Evolutionary conservation across 2,329 filamentous ascomycete genomes (phyloP).

Genomic region (Claviceps monticola): DNA sequence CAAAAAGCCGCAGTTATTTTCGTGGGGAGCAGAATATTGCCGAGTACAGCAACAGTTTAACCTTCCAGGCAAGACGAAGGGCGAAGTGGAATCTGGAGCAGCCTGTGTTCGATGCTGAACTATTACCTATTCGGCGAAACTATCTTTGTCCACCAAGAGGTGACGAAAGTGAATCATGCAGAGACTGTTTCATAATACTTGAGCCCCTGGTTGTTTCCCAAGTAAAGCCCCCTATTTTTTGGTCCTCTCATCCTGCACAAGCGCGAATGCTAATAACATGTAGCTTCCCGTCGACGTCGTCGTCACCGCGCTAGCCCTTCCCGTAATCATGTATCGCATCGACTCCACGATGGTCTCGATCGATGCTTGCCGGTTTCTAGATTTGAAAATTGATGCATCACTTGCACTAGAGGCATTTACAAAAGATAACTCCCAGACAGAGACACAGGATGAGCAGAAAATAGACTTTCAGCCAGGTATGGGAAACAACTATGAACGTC

Average conservation of each 20-base stretch:
- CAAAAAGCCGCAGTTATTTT: slow-evolving; percentile 29
- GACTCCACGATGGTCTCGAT: slow-evolving; percentile 69
- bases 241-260: too few relatives aligned
- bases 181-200: slow-evolving; percentile 54
- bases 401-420: slow-evolving; percentile 82
- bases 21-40: slow-evolving; percentile 48
- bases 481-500: slow-evolving; percentile 86
- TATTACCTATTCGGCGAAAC: slow-evolving; percentile 68
- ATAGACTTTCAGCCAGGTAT: slow-evolving; percentile 71
- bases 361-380: slow-evolving; percentile 56
- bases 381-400: slow-evolving; percentile 48
- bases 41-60: slow-evolving; percentile 72
- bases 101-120: slow-evolving; percentile 64
- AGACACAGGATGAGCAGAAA: slow-evolving; percentile 53
- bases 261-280: not conserved
- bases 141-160: slow-evolving; percentile 56
- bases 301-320: slow-evolving; percentile 60
- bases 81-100: slow-evolving; percentile 51
- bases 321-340: slow-evolving; percentile 70
- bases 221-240: slow-evolving; percentile 31
- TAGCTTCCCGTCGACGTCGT: slow-evolving; percentile 59
- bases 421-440: slow-evolving; percentile 77
- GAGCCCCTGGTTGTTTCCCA: slow-evolving; percentile 65
- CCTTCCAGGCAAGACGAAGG: slow-evolving; percentile 40
- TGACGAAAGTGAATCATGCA: slow-evolving; percentile 31